phyloP scores from a whole-genome alignment of 805 yeast species.

The Yamadazyma olivae region DNA sequence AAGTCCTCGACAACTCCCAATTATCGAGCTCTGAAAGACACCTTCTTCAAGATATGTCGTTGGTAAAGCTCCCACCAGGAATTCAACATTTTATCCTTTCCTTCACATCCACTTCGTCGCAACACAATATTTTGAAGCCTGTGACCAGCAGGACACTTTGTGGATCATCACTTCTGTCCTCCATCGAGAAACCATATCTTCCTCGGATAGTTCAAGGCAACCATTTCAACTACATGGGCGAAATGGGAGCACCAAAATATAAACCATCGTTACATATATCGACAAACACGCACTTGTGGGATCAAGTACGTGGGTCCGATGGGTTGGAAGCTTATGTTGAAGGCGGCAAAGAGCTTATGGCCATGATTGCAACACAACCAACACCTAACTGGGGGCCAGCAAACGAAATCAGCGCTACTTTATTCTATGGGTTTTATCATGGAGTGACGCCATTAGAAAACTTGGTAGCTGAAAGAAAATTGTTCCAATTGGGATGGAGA shows the following conservation, averaged over 20 bases:
- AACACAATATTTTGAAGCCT: background rate
- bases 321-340: constrained; percentile 27
- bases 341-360: background rate
- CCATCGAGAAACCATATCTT: constrained; percentile 33
- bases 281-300: constrained; percentile 22
- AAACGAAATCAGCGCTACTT: constrained; percentile 36
- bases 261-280: background rate
- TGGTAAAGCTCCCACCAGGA: constrained; percentile 39
- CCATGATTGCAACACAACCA: constrained; percentile 3
- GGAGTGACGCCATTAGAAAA: constrained; percentile 43
- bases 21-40: constrained; percentile 29
- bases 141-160: background rate
- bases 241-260: constrained; percentile 1
- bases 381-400: constrained; percentile 13
- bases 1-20: constrained; percentile 26
- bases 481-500: constrained; percentile 40
- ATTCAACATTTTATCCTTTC: constrained; percentile 41
- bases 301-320: constrained; percentile 31
- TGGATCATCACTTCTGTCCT: constrained; percentile 14
- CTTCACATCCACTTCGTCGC: constrained; percentile 22
- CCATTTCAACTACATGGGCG: constrained; percentile 12
- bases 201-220: constrained; percentile 22
- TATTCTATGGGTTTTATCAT: constrained; percentile 42
- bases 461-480: constrained; percentile 38
- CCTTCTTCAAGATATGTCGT: constrained; percentile 32